These are phyloP conservation scores for Botryotinia convoluta DNA, from an alignment of 2,329 filamentous ascomycete genomes.

Conservation along the genomic window DNA sequence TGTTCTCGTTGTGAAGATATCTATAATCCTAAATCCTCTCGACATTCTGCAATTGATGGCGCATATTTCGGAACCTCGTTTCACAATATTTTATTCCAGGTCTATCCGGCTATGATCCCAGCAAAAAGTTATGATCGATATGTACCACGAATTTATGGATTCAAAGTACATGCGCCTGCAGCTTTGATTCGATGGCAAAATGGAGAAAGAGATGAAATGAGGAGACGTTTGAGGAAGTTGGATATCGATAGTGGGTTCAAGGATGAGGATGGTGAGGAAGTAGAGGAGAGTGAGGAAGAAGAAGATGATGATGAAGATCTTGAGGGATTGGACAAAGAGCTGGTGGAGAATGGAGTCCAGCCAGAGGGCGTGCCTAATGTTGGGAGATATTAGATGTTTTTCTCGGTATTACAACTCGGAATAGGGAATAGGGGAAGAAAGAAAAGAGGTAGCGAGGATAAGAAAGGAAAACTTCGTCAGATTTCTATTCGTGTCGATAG, in stretches of 20 bases:
- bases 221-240: slow-evolving; percentile 66
- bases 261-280: slow-evolving; percentile 59
- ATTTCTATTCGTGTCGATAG: slow-evolving; percentile 12
- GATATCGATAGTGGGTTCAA: slow-evolving; percentile 79
- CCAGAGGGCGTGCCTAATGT: not conserved
- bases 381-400: not conserved
- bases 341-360: slow-evolving; percentile 10
- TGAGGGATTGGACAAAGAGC: slow-evolving; percentile 1
- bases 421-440: not conserved
- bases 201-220: slow-evolving; percentile 76
- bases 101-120: slow-evolving; percentile 87
- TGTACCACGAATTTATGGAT: slow-evolving; percentile 87
- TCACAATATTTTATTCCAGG: slow-evolving; percentile 98
- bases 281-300: slow-evolving; percentile 53
- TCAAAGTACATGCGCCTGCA: slow-evolving; percentile 88
- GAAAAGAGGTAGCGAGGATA: not conserved
- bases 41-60: slow-evolving; percentile 91
- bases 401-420: not conserved
- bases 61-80: slow-evolving; percentile 98
- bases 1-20: slow-evolving; percentile 96
- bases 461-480: slow-evolving; percentile 1
- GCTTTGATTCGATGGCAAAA: slow-evolving; percentile 91
- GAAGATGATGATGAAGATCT: slow-evolving; percentile 44
- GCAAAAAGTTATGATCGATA: slow-evolving; percentile 83
- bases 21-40: slow-evolving; percentile 97